These are phyloP conservation scores for Agaricus blazei DNA, from an alignment of 768 basidiomycete genomes.

Conservation along the genomic window DNA sequence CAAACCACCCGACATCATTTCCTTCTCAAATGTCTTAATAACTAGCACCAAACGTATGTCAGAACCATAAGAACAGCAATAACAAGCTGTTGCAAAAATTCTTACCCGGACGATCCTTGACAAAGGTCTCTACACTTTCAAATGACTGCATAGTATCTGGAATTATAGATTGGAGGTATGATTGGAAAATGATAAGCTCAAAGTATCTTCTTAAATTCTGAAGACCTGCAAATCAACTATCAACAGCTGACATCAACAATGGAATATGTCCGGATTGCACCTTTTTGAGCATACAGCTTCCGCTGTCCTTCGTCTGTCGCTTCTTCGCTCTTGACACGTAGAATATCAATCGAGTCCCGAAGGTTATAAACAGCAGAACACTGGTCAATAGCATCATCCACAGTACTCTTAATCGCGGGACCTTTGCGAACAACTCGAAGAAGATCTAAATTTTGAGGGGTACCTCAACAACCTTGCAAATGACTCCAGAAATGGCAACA, in stretches of 20 bases:
- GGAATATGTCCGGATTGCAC: constrained; percentile 28
- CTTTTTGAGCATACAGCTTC: constrained; percentile 63
- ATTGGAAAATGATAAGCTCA: constrained; percentile 82
- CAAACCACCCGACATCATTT: constrained; percentile 73
- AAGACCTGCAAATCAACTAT: constrained; percentile 40
- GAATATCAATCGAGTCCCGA: constrained; percentile 83
- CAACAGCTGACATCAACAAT: background rate
- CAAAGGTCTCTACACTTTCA: constrained; percentile 76
- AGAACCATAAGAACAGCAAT: background rate
- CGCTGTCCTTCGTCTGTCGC: constrained; percentile 68
- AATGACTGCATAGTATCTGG: constrained; percentile 76
- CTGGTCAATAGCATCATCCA: constrained; percentile 85
- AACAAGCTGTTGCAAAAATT: background rate
- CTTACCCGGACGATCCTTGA: constrained; percentile 79
- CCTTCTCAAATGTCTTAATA: constrained; percentile 93
- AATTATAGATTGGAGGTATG: constrained; percentile 76
- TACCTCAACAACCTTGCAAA: background rate
- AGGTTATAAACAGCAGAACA: constrained; percentile 82
- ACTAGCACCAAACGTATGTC: constrained; percentile 37
- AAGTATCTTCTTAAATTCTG: constrained; percentile 84
- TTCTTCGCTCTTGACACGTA: constrained; percentile 72
- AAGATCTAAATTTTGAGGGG: constrained; percentile 45
- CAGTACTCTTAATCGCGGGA: constrained; percentile 74
- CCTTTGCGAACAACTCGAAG: constrained; percentile 86
- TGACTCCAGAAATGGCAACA: background rate